phyloP scores from a whole-genome alignment of 176 grass and related monocot species.

The Raddia guianensis region DNA sequence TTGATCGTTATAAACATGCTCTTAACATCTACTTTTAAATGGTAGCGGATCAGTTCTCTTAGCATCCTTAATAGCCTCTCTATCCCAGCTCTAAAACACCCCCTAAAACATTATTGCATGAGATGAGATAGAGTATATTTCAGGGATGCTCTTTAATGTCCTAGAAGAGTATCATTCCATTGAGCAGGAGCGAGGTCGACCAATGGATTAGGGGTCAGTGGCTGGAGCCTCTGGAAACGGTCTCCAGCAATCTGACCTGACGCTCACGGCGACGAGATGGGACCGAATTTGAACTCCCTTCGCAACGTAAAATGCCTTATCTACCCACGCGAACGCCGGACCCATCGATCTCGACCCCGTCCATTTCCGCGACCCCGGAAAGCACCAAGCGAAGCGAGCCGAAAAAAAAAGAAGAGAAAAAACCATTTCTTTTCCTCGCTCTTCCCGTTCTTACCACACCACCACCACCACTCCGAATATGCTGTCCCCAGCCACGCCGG shows the following conservation, averaged over 20 bases:
- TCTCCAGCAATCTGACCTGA: neutral
- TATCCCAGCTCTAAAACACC: no score
- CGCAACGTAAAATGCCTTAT: constrained; percentile 24
- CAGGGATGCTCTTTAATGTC: no score
- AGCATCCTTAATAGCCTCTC: no score
- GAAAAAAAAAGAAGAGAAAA: neutral
- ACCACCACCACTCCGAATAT: constrained; percentile 41
- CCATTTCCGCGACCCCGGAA: neutral
- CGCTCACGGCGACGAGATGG: neutral
- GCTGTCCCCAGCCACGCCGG: constrained; percentile 64
- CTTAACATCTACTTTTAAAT: no score
- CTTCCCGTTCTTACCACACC: constrained; percentile 48
- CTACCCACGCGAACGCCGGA: neutral
- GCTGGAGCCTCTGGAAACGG: no score
- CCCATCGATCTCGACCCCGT: constrained; percentile 4
- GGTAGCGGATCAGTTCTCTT: no score
- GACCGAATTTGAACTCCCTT: constrained; percentile 41
- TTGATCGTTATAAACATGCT: no score
- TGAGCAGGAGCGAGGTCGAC: neutral
- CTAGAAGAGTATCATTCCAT: no score
- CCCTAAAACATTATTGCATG: no score
- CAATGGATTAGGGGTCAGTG: neutral
- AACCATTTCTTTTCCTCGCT: constrained; percentile 30
- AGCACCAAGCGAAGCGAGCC: constrained; percentile 31
- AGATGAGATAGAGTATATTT: no score